Conservation (phyloP, 2,329 filamentous ascomycete genomes). For the Xylaria hypoxylon region DNA sequence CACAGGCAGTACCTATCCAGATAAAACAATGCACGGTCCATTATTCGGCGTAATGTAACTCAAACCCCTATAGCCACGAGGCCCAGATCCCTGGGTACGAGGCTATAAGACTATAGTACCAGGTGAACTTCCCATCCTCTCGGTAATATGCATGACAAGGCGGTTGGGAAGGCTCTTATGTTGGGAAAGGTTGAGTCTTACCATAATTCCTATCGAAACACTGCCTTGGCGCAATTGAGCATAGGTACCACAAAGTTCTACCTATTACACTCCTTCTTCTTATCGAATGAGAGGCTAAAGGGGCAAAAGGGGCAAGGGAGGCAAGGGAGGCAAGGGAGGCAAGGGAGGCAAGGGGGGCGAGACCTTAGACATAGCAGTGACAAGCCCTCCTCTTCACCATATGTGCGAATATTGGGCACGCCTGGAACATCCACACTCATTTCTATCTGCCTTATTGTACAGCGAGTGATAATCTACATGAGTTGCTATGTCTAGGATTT, state of each 20-base stretch:
- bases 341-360: not conserved
- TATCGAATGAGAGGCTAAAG: not conserved
- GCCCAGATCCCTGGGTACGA: not conserved
- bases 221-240: not conserved
- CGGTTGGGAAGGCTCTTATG: not conserved
- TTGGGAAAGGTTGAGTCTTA: not conserved
- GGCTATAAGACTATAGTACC: not conserved
- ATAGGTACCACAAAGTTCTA: not conserved
- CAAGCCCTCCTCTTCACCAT: conserved; percentile 5
- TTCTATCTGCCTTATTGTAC: conserved; percentile 1
- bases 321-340: not conserved
- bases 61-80: not conserved
- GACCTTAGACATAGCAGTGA: not conserved
- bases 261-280: not conserved
- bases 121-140: not conserved
- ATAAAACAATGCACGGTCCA: not conserved
- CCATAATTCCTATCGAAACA: not conserved
- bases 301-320: not conserved
- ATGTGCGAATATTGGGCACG: not conserved
- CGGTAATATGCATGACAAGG: not conserved
- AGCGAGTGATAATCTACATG: not conserved
- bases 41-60: too few relatives aligned
- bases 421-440: not conserved
- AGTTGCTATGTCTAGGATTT: not conserved
- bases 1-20: too few relatives aligned